Conservation (phyloP, 2,329 filamentous ascomycete genomes). For the Ceratocystiopsis minuta region DNA sequence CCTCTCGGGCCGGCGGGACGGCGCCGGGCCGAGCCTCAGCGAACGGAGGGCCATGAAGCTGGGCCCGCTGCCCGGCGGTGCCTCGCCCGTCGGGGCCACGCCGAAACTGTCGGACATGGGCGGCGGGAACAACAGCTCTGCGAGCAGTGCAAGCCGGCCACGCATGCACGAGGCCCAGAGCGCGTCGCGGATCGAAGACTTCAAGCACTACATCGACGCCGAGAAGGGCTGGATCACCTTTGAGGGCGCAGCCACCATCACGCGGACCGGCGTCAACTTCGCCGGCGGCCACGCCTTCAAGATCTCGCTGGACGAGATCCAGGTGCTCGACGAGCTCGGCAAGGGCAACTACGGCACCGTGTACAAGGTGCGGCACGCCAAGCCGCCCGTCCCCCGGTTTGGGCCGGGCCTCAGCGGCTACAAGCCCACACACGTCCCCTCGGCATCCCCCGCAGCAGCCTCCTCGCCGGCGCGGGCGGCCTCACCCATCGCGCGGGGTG, state of each 20-base stretch:
- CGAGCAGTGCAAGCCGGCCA: constrained; percentile 16
- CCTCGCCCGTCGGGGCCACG: constrained; percentile 17
- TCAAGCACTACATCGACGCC: constrained; percentile 70
- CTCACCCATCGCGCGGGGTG: not conserved
- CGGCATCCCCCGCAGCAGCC: not conserved
- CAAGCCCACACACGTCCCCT: constrained; percentile 14
- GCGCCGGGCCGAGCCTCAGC: constrained; percentile 34
- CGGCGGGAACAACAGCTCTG: constrained; percentile 7
- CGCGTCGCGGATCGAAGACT: constrained; percentile 37
- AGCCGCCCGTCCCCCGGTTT: constrained; percentile 39
- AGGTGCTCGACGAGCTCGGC: constrained; percentile 79
- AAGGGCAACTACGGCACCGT: constrained; percentile 98
- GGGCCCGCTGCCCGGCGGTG: constrained; percentile 18
- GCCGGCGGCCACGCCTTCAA: constrained; percentile 75
- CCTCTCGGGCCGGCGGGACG: constrained; percentile 17
- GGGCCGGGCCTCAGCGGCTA: constrained; percentile 36
- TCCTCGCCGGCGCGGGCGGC: constrained; percentile 15
- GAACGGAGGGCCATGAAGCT: constrained; percentile 50
- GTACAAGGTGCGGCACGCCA: constrained; percentile 82
- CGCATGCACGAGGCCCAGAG: constrained; percentile 12
- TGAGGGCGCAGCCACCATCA: constrained; percentile 79
- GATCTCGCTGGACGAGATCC: constrained; percentile 90
- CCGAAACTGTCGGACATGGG: constrained; percentile 27
- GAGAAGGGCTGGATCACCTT: constrained; percentile 86
- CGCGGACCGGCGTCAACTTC: constrained; percentile 80